Evolutionary conservation across 805 yeast species (phyloP), one percentile per base, ranked within the genome.

Genomic region (Ogataea pilisensis): DNA sequence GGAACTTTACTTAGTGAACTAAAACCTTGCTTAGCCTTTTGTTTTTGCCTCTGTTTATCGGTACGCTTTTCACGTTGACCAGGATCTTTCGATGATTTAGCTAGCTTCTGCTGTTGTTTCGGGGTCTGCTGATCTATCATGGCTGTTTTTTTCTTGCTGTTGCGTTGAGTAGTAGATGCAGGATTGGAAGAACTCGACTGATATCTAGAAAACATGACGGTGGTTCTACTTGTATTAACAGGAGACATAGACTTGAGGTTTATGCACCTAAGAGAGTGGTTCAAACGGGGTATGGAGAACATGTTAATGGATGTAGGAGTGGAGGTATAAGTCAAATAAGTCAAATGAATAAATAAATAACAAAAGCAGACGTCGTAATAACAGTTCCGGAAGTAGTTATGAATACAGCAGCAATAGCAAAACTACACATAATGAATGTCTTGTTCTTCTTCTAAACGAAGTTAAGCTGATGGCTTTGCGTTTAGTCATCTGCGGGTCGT

Each of bases 1-100:
- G 68, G 65, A 9, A 64, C 67, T 39, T 60, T 63, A 2, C 56
- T 49, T n/a, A 64, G 47, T 4, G 59, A 54, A 30, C 58, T 62
- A 43, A 64, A 64, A 0, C 69, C 69, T 38, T 52, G 55, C 37
- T 48, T 56, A 4, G 51, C 46, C 32, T 43, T 48, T 22, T 35
- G 40, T 32, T 42, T 36, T n/a, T 38, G 33, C 43, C 39, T n/a
- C 38, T 49, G 19, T 37, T 51, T 24, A 53, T 44, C 18, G 18
- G 22, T 5, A n/a, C 17, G 21, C 18, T 16, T n/a, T 13, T 26
- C 18, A n/a, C n/a, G n/a, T 30, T n/a, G 19, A 17, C 12, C 14
- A 16, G 13, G 26, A 25, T 35, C 24, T 19, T 38, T 16, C 35
- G 40, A 22, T 25, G 28, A 14, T 31, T 38, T 30, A 32, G 38